Conservation (phyloP, 2,329 filamentous ascomycete species). For the Fusarium tanahbumbuense region DNA sequence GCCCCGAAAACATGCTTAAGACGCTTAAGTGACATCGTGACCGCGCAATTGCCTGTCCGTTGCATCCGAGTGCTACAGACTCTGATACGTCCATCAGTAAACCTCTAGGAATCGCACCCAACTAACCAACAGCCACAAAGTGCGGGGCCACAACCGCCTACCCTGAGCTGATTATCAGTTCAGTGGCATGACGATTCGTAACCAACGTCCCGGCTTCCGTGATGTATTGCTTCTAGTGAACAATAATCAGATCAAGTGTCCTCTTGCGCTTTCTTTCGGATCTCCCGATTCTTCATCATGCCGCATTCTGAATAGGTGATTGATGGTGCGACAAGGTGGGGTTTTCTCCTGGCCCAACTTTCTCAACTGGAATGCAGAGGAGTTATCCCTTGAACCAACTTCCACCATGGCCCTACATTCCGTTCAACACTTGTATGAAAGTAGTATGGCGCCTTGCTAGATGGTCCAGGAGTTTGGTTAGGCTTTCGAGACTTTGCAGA, state of each 20-base stretch:
- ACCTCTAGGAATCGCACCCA: neutral
- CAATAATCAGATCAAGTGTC: slow-evolving; percentile 6
- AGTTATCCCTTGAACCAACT: slow-evolving; percentile 15
- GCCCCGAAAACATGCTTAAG: slow-evolving; percentile 4
- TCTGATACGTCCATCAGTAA: slow-evolving; percentile 19
- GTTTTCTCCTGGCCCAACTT: slow-evolving; percentile 7
- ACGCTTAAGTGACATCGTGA: slow-evolving; percentile 21
- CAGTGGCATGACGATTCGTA: slow-evolving; percentile 37
- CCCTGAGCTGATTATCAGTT: slow-evolving; percentile 32
- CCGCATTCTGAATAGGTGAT: slow-evolving; percentile 18
- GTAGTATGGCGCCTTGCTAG: slow-evolving; percentile 13
- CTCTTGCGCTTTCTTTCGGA: slow-evolving; percentile 2
- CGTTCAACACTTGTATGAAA: slow-evolving; percentile 1
- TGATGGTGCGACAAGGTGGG: slow-evolving; percentile 20
- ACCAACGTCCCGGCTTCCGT: slow-evolving; percentile 15
- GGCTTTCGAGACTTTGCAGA: slow-evolving; percentile 53
- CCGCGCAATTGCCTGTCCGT: slow-evolving; percentile 33
- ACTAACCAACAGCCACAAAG: slow-evolving; percentile 8
- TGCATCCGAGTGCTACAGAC: slow-evolving; percentile 12
- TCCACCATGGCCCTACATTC: neutral
- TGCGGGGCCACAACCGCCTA: slow-evolving; percentile 19
- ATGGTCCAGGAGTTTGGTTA: slow-evolving; percentile 21
- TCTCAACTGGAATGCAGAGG: slow-evolving; percentile 41
- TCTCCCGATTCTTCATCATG: slow-evolving; percentile 10
- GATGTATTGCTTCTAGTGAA: neutral